phyloP scores from a whole-genome alignment of 305 asterid genomes.

The Plantago coronopus region DNA sequence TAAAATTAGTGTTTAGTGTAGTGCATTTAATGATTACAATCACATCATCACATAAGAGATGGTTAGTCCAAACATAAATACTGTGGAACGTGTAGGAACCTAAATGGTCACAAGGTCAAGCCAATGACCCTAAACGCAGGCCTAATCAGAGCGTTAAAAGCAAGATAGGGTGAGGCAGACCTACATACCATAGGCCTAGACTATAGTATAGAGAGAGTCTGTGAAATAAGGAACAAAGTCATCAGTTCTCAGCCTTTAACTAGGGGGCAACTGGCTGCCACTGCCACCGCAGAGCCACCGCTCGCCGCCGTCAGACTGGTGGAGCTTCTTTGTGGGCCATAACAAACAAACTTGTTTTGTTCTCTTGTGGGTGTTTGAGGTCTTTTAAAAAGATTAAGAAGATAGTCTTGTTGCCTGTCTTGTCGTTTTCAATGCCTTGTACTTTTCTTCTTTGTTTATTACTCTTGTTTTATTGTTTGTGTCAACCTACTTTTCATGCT shows the following conservation, averaged over 20 bases:
- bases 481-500: too few species aligned
- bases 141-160: neutral
- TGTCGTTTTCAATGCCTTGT: constrained; percentile 25
- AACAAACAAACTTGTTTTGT: constrained; percentile 13
- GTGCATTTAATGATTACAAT: too few species aligned
- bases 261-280: neutral
- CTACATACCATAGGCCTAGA: neutral
- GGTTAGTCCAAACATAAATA: too few species aligned
- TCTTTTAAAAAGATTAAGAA: constrained; percentile 23
- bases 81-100: too few species aligned
- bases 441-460: neutral
- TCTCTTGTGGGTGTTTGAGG: neutral
- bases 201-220: neutral
- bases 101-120: too few species aligned
- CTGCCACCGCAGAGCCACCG: neutral
- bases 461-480: neutral
- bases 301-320: constrained; percentile 3
- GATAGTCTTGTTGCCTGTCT: constrained; percentile 25
- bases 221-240: neutral
- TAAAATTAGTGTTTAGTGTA: too few species aligned
- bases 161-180: neutral
- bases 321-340: neutral
- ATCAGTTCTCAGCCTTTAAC: constrained; percentile 10
- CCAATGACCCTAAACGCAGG: too few species aligned
- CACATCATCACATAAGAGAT: too few species aligned